phyloP scores from a whole-genome alignment of 1,139 yeast species.

The Kodamaea anthophila region DNA sequence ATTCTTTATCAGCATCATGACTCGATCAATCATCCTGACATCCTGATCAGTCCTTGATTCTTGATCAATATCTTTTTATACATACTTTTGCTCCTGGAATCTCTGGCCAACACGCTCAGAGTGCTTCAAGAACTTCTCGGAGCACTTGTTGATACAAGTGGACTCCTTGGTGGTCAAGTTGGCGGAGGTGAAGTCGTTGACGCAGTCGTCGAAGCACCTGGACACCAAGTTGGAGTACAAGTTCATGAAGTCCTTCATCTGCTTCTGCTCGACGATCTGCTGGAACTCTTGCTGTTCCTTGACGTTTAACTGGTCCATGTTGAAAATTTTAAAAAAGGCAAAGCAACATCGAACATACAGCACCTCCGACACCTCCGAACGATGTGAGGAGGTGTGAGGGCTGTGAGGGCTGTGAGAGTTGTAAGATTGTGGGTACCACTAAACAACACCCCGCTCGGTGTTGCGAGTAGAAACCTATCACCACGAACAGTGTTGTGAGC shows the following conservation, averaged over 20 bases:
- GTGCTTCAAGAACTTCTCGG: conserved; percentile 96
- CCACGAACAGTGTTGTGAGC: too few species aligned
- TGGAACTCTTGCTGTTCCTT: conserved; percentile 97
- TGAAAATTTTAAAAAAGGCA: conserved; percentile 12
- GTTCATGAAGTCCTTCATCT: conserved; percentile 98
- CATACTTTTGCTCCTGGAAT: conserved; percentile 89
- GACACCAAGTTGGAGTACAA: conserved; percentile 90
- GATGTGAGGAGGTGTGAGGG: too few species aligned
- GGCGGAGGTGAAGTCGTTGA: conserved; percentile 93
- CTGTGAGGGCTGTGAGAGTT: too few species aligned
- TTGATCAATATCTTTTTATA: conserved; percentile 5
- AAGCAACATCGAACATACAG: too few species aligned
- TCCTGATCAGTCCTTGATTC: too few species aligned
- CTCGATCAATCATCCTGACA: background rate
- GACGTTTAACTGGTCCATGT: conserved; percentile 76
- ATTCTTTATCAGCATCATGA: background rate
- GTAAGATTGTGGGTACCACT: conserved; percentile 1
- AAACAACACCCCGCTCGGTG: too few species aligned
- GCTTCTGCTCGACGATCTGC: conserved; percentile 92
- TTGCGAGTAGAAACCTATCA: too few species aligned
- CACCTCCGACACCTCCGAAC: too few species aligned
- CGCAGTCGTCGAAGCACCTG: conserved; percentile 96
- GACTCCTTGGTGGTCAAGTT: conserved; percentile 80
- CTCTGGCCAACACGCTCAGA: conserved; percentile 98
- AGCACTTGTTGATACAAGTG: conserved; percentile 81